Evolutionary conservation across 2,329 filamentous ascomycete species (phyloP).

Genomic region (Zopfia rhizophila): DNA sequence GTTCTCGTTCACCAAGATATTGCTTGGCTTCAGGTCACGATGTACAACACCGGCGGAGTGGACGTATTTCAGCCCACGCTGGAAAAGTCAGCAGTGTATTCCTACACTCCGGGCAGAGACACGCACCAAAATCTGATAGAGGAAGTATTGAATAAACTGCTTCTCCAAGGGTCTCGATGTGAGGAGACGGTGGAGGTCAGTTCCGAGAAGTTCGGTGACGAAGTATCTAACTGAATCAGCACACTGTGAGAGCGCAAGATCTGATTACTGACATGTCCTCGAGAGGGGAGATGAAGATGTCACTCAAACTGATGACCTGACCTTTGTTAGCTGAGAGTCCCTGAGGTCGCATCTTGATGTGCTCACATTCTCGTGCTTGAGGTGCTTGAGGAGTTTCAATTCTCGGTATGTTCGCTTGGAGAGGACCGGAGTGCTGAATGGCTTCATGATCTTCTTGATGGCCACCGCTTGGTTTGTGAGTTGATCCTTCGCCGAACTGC

Average conservation of each 20-base stretch:
- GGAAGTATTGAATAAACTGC: conserved; percentile 99
- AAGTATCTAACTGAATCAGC: conserved; percentile 76
- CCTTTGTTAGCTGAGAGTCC: not conserved
- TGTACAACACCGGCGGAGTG: conserved; percentile 98
- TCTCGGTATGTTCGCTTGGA: conserved; percentile 98
- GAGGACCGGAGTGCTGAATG: conserved; percentile 98
- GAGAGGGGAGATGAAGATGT: conserved; percentile 99
- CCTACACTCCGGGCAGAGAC: conserved; percentile 1
- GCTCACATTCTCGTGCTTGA: conserved; percentile 93
- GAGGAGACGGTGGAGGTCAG: conserved; percentile 92
- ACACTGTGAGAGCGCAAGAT: not conserved
- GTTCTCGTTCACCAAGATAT: conserved; percentile 99
- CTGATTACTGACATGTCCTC: conserved; percentile 85
- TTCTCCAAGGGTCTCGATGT: conserved; percentile 97
- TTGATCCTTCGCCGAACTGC: conserved; percentile 95
- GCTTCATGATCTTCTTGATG: conserved; percentile 99
- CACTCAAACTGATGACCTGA: conserved; percentile 93
- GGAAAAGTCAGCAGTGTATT: conserved; percentile 31
- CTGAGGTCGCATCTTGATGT: too few relatives aligned
- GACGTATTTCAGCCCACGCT: conserved; percentile 98
- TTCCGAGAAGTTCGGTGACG: conserved; percentile 96
- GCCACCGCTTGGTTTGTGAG: conserved; percentile 96
- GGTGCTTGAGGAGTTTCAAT: conserved; percentile 95
- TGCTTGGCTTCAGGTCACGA: conserved; percentile 96
- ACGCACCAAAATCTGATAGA: conserved; percentile 96